phyloP scores from a whole-genome alignment of 179 eudicot genomes.

The Silene coronaria region DNA sequence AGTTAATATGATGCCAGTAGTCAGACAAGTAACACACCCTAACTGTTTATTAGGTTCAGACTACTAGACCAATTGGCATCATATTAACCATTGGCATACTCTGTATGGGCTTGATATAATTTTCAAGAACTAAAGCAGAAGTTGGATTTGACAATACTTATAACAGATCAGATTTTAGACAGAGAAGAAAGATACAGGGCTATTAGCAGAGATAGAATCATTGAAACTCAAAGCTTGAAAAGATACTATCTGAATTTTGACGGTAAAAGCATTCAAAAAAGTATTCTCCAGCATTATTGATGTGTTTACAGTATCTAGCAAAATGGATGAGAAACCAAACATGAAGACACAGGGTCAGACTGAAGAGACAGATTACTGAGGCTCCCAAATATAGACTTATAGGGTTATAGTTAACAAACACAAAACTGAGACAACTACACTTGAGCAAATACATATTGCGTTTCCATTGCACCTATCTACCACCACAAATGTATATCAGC shows the following conservation, averaged over 20 bases:
- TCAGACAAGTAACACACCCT: too few relatives aligned
- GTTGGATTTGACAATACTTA: neutral
- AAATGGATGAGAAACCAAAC: neutral
- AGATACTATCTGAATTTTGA: too few relatives aligned
- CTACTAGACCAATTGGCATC: neutral
- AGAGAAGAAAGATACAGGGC: neutral
- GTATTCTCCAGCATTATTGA: too few relatives aligned
- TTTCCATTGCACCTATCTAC: neutral
- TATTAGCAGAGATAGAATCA: neutral
- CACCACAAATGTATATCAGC: neutral
- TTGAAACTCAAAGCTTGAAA: neutral
- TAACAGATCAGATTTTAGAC: neutral
- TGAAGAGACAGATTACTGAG: neutral
- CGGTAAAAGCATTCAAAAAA: too few relatives aligned
- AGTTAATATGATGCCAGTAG: too few relatives aligned
- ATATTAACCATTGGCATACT: neutral
- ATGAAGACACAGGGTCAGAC: neutral
- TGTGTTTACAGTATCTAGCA: neutral
- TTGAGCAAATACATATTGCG: neutral
- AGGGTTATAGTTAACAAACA: neutral
- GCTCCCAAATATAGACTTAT: neutral
- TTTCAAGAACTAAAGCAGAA: neutral
- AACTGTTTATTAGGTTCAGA: too few relatives aligned
- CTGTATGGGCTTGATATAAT: neutral
- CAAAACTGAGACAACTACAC: neutral